Percentiles rank a stretch among this genome's conserved stretches.
Evolutionary conservation across 495 filamentous ascomycete species (phyloP).

Genomic region (Tuber umbilicatum): DNA sequence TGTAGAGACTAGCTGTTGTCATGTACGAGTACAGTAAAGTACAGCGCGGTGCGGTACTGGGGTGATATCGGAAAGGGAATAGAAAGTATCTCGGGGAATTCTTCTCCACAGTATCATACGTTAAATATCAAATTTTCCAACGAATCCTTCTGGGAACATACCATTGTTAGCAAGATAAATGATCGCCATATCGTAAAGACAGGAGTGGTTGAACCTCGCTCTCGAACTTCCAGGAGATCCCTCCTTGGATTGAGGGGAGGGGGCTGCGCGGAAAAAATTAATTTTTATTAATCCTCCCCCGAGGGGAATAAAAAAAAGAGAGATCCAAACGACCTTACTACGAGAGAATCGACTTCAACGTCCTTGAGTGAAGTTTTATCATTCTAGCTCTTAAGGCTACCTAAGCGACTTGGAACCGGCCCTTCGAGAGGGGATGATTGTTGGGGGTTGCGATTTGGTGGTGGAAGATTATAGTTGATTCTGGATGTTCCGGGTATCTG

Average conservation of each 20-base stretch:
- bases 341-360: background rate
- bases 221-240: too few relatives aligned
- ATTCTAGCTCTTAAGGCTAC: background rate
- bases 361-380: background rate
- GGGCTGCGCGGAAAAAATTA: background rate
- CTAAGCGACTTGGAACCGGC: too few relatives aligned
- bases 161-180: background rate
- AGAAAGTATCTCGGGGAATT: background rate
- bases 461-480: too few relatives aligned
- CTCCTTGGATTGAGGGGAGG: too few relatives aligned
- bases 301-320: background rate
- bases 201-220: background rate
- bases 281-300: background rate
- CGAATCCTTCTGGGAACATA: background rate
- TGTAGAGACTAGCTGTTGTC: background rate
- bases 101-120: background rate
- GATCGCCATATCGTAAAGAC: background rate
- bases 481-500: too few relatives aligned
- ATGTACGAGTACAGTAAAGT: too few relatives aligned
- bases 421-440: background rate
- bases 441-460: too few relatives aligned
- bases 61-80: background rate
- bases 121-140: background rate
- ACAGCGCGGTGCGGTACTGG: background rate
- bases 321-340: background rate